Base-by-base conservation (phyloP, 768 basidiomycete species). In the Amanita inopinata region DNA sequence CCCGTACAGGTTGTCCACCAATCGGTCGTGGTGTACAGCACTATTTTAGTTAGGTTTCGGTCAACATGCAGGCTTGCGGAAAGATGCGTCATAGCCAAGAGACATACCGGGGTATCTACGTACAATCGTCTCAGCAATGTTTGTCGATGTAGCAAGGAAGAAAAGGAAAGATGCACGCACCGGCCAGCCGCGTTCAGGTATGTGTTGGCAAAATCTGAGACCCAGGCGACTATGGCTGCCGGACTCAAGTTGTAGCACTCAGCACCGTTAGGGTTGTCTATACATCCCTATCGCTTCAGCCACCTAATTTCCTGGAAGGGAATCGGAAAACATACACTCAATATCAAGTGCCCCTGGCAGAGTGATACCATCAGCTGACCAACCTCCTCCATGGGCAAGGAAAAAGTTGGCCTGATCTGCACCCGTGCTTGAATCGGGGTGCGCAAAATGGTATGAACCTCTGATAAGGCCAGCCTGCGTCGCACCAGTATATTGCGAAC, bases 1-100 rank as follows among this genome's bases (percentile, higher is more conserved):
- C 72, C 76, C 2, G 80, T 82, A 55, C 80, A 83, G 5, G 65
- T 67, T 10, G 51, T 71, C 80, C 80, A 83, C 80, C 80, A 82
- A 53, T 70, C 63, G 6, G 75, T 78, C 2, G 73, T 76, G 18
- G 74, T 74, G 49, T 80, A 81, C 44, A 28, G 7, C 80, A 77
- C 28, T 73, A 73, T 72, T 39, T 3, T 37, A 33, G 7, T 9
- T 5, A 25, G 8, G 31, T 0, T 12, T 6, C 23, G 38, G 25
- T 9, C 33, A 31, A 14, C 12, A 28, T 28, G 27, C n/a, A n/a
- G n/a, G n/a, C n/a, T 28, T 3, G 1, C 11, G 12, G 20, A 14
- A 7, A 23, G 27, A 31, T 25, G 14, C 33, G 34, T n/a, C 54
- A 49, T 22, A 34, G 66, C 72, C 58, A 27, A 68, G 70, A 46